Evolutionary conservation across 2,329 filamentous ascomycete genomes (phyloP).

Genomic region (Pleoardoris graminearum): DNA sequence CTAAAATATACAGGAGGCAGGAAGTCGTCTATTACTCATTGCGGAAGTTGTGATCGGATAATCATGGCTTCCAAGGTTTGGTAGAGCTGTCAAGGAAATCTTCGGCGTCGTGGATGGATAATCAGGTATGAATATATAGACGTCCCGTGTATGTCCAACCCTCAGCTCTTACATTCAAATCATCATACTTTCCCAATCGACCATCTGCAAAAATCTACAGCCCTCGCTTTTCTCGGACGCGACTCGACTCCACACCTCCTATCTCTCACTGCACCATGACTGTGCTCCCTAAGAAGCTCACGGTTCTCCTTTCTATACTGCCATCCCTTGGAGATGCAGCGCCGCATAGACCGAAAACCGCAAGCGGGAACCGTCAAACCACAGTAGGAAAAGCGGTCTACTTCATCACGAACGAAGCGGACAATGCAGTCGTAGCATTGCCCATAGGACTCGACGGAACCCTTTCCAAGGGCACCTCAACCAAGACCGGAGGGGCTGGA

Average conservation of each 20-base stretch:
- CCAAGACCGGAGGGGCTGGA: conserved; percentile 54
- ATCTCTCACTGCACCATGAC: not conserved
- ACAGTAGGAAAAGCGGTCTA: conserved; percentile 56
- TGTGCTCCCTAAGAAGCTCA: not conserved
- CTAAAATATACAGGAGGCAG: not conserved
- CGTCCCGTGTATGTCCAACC: not conserved
- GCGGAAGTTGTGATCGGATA: conserved; percentile 16
- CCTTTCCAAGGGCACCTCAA: conserved; percentile 49
- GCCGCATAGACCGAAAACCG: conserved; percentile 5
- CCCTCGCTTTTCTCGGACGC: too few species aligned
- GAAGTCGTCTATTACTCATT: not conserved
- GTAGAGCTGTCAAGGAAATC: not conserved
- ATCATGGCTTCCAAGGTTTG: conserved; percentile 7
- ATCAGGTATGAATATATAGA: not conserved
- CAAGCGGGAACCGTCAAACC: not conserved
- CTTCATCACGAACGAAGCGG: conserved; percentile 57
- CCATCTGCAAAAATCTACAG: not conserved
- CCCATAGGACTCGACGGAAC: conserved; percentile 53
- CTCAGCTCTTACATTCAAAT: not conserved
- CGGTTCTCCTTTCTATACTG: conserved; percentile 2
- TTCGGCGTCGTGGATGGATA: not conserved
- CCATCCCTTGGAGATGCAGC: conserved; percentile 7
- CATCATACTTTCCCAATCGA: not conserved
- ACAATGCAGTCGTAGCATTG: conserved; percentile 57
- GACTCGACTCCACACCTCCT: not conserved